A percentile compares a stretch with the other conserved stretches of the same genome.
Conservation (phyloP, 352 stramenopile species). For the Globisporangium ultimum region DNA sequence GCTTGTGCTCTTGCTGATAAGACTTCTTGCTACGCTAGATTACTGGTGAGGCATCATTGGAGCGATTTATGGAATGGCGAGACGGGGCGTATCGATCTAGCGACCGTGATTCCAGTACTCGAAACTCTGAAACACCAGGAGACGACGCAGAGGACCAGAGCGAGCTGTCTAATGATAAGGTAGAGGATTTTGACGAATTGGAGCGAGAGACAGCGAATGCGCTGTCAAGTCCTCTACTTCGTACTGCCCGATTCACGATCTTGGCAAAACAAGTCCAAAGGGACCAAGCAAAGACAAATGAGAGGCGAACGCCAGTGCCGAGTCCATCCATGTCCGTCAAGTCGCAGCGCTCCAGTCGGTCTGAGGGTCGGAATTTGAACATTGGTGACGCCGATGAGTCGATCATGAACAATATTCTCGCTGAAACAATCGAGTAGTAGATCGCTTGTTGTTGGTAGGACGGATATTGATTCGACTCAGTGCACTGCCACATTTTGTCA, state of each 20-base stretch:
- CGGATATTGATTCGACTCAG: too few species aligned
- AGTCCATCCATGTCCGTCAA: slow-evolving; percentile 5
- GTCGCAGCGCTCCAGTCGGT: slow-evolving; percentile 6
- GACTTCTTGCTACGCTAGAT: too few species aligned
- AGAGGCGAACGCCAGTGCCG: slow-evolving; percentile 1
- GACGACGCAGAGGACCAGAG: slow-evolving; percentile 1
- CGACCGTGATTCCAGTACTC: too few species aligned
- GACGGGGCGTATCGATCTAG: too few species aligned
- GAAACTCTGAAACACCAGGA: neutral
- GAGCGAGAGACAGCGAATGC: slow-evolving; percentile 15
- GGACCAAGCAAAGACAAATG: slow-evolving; percentile 3
- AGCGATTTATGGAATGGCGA: too few species aligned
- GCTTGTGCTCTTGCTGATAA: neutral
- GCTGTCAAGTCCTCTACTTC: neutral
- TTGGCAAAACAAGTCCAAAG: slow-evolving; percentile 2
- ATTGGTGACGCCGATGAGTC: slow-evolving; percentile 65
- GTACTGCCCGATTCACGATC: too few species aligned
- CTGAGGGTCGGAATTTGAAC: slow-evolving; percentile 23
- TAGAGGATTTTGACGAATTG: slow-evolving; percentile 11
- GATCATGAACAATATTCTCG: slow-evolving; percentile 65
- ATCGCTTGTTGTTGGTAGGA: too few species aligned
- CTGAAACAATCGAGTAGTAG: slow-evolving; percentile 14
- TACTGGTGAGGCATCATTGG: too few species aligned
- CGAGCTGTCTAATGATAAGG: slow-evolving; percentile 8
- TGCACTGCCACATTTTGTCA: too few species aligned